Evolutionary conservation across 2,329 filamentous ascomycete species (phyloP).

Genomic region (Amauroascus verrucosus): DNA sequence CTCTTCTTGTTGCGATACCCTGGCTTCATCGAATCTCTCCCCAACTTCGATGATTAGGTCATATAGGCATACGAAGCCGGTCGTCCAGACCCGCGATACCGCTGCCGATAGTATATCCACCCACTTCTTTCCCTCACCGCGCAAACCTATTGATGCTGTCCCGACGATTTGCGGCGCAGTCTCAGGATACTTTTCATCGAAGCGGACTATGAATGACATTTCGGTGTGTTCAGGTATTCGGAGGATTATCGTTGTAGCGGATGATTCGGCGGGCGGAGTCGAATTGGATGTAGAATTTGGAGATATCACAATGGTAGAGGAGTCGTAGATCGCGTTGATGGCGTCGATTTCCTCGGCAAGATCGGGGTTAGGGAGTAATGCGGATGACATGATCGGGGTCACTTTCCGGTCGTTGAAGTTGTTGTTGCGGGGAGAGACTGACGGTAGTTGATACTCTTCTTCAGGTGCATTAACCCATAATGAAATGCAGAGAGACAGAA

Average conservation of each 20-base stretch:
- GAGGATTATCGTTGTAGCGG: conserved; percentile 45
- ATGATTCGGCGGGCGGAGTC: conserved; percentile 14
- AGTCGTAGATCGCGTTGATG: conserved; percentile 51
- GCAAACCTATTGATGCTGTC: conserved; percentile 64
- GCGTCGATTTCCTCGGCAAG: conserved; percentile 40
- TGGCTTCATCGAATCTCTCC: conserved; percentile 47
- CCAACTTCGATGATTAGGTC: conserved; percentile 66
- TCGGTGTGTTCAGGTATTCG: conserved; percentile 51
- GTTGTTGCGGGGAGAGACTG: no score
- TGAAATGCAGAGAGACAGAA: not conserved
- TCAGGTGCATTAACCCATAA: not conserved
- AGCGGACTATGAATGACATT: conserved; percentile 47
- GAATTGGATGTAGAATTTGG: conserved; percentile 17
- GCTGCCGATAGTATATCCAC: conserved; percentile 59
- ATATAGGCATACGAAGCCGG: conserved; percentile 75
- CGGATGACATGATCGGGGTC: not conserved
- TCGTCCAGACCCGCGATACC: conserved; percentile 56
- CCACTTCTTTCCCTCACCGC: conserved; percentile 61
- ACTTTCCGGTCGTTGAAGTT: not conserved
- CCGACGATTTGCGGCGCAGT: conserved; percentile 62
- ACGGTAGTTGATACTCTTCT: not conserved
- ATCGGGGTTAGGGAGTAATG: conserved; percentile 25
- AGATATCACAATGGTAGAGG: conserved; percentile 48
- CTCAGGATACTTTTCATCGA: conserved; percentile 64
- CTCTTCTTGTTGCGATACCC: conserved; percentile 25